Base-by-base conservation (phyloP, 2,329 filamentous ascomycete genomes). In the Colletotrichum noveboracense region DNA sequence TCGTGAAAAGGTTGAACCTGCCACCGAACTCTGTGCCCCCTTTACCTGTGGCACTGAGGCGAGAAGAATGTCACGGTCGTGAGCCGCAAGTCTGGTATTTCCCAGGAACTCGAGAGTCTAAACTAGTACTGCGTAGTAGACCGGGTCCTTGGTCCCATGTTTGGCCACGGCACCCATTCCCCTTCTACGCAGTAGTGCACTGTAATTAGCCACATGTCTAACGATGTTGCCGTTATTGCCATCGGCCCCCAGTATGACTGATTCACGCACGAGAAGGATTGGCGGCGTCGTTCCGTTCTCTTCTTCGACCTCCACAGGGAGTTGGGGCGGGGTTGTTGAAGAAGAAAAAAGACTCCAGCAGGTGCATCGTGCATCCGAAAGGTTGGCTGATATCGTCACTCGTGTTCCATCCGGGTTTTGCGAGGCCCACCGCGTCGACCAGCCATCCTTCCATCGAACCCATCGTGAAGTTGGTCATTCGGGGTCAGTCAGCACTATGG, bases 311-410 rank as follows among this genome's bases (percentile, higher is more conserved):
- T 61, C 52, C 30, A 30, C 36, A 56, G 36, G 36, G 16, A 21
- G 26, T 18, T 34, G 43, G 28, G 16, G 24, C 43, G 21, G 28
- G 28, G 28, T 34, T 32, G 58, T 21, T 52, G 43, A 52, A 21
- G 38, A 52, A 52, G 43, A 13, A 52, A n/a, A 56, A 56, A 64
- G 62, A 66, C 66, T 18, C 14, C 43, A 13, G 21, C 14, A 52
- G 43, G 43, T 52, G 43, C 12, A 52, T 70, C 52, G 58, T 52
- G 61, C 58, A 60, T 68, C 58, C 21, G 34, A 52, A 52, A 52
- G 43, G 64, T 74, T 26, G 66, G 24, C 64, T 65, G 65, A 68
- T 58, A 68, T 76, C 58, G 70, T 76, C 74, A 76, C 58, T 68
- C 43, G 58, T 69, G 74, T 73, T 73, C 73, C 69, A 75, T 64